These are phyloP conservation scores for Talaromyces islandicus DNA, from an alignment of 2,329 filamentous ascomycete genomes.

Conservation along the genomic window DNA sequence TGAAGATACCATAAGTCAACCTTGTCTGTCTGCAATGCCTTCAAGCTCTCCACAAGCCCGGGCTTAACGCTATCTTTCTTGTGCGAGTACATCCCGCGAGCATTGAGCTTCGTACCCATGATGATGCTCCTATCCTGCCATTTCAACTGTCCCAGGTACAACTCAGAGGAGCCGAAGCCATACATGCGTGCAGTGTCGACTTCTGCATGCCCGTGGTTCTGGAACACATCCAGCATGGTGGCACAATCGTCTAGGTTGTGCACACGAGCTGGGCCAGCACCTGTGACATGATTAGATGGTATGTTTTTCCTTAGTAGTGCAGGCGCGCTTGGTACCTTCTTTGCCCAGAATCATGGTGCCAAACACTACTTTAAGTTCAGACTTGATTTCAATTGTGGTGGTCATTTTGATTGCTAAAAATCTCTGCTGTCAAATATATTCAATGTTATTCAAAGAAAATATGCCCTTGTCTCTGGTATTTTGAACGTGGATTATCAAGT, in stretches of 20 bases:
- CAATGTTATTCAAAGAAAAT: background rate
- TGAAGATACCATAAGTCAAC: slow-evolving; percentile 49
- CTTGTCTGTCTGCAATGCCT: slow-evolving; percentile 33
- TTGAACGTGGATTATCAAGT: background rate
- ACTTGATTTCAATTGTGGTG: background rate
- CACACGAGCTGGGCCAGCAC: slow-evolving; percentile 11
- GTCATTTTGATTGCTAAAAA: background rate
- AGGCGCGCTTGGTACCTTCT: background rate
- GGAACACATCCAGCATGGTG: slow-evolving; percentile 23
- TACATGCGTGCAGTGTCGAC: slow-evolving; percentile 28
- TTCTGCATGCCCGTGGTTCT: slow-evolving; percentile 21
- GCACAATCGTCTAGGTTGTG: slow-evolving; percentile 15
- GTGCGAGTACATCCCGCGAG: slow-evolving; percentile 21
- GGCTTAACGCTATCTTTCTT: slow-evolving; percentile 26
- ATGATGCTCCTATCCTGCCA: slow-evolving; percentile 35
- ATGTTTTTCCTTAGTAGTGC: background rate
- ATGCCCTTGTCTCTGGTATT: background rate
- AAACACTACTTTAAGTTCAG: background rate
- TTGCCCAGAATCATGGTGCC: background rate
- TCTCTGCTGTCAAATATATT: background rate
- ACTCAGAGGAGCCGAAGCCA: slow-evolving; percentile 23
- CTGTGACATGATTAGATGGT: background rate
- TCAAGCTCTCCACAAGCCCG: slow-evolving; percentile 30
- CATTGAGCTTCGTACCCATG: slow-evolving; percentile 41
- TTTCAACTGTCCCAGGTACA: slow-evolving; percentile 37